Conservation (phyloP, 78 protist species). For the Bodo saltans region DNA sequence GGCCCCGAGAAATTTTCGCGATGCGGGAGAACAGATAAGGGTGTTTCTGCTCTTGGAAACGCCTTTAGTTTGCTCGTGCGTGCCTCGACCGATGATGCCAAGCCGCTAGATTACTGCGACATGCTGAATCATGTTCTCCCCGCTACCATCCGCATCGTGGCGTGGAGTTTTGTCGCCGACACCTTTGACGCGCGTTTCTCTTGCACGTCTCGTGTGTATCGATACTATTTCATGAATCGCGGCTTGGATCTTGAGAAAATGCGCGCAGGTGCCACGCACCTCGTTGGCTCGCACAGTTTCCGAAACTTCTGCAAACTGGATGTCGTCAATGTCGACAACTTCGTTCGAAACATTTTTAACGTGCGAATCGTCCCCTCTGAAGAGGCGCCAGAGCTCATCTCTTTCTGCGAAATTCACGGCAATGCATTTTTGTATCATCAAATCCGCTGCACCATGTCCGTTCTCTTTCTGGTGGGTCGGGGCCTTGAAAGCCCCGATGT, state of each 20-base stretch:
- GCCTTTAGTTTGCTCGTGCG: not conserved
- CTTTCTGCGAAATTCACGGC: conserved; percentile 35
- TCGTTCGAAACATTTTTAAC: conserved; percentile 24
- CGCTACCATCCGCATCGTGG: conserved; percentile 48
- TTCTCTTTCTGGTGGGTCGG: conserved; percentile 59
- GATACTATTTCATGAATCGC: conserved; percentile 52
- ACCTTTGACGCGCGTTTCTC: conserved; percentile 54
- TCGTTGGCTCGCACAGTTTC: conserved; percentile 71
- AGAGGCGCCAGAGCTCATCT: not conserved
- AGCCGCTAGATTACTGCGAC: conserved; percentile 46
- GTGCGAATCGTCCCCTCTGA: not conserved
- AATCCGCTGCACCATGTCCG: conserved; percentile 65
- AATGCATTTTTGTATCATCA: conserved; percentile 55
- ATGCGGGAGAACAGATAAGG: conserved; percentile 43
- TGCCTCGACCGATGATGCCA: not conserved
- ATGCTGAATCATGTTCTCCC: conserved; percentile 67
- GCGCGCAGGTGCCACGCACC: conserved; percentile 24
- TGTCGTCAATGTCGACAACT: conserved; percentile 26
- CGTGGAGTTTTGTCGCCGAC: conserved; percentile 55
- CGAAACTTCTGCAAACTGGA: conserved; percentile 68
- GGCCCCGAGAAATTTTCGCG: not conserved
- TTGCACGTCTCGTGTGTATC: conserved; percentile 53
- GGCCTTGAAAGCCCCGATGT: conserved; percentile 44
- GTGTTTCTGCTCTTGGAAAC: conserved; percentile 38
- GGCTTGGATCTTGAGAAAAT: conserved; percentile 36